Conservation (phyloP, 768 basidiomycete genomes). For the Tephrocybe sp. region DNA sequence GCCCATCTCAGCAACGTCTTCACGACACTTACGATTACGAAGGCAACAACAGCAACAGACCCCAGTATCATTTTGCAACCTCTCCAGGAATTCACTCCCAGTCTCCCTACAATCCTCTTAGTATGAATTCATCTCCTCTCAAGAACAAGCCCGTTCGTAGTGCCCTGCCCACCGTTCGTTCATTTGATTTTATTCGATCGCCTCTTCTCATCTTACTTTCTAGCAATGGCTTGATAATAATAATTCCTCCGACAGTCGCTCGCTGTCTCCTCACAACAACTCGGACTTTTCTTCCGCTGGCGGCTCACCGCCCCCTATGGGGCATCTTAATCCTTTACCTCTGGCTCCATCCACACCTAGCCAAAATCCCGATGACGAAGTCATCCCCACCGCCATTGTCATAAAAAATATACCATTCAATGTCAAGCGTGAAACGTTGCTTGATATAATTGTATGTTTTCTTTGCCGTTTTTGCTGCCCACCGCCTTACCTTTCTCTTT, state of each 20-base stretch:
- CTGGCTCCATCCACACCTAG: conserved; percentile 50
- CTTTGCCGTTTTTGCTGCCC: not conserved
- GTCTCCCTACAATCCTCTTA: conserved; percentile 60
- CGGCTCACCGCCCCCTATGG: conserved; percentile 68
- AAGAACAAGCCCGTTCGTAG: conserved; percentile 73
- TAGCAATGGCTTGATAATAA: conserved; percentile 88
- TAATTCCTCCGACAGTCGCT: conserved; percentile 68
- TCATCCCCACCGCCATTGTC: conserved; percentile 98
- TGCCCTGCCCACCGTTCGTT: conserved; percentile 72
- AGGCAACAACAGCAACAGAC: conserved; percentile 51
- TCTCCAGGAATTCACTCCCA: conserved; percentile 53
- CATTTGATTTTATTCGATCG: conserved; percentile 21
- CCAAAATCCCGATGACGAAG: conserved; percentile 74
- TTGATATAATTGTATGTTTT: conserved; percentile 88
- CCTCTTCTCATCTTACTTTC: conserved; percentile 19
- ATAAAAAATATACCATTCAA: conserved; percentile 99
- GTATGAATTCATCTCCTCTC: conserved; percentile 64
- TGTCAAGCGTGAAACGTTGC: conserved; percentile 93
- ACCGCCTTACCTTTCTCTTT: conserved; percentile 15
- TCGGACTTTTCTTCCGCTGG: conserved; percentile 89
- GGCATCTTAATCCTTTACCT: conserved; percentile 44
- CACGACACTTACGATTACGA: conserved; percentile 88
- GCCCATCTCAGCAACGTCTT: conserved; percentile 70
- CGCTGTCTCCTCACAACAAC: conserved; percentile 83
- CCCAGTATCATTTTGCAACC: conserved; percentile 72